Conservation (phyloP, 345 rosid genomes). For the Trapa incisa region DNA sequence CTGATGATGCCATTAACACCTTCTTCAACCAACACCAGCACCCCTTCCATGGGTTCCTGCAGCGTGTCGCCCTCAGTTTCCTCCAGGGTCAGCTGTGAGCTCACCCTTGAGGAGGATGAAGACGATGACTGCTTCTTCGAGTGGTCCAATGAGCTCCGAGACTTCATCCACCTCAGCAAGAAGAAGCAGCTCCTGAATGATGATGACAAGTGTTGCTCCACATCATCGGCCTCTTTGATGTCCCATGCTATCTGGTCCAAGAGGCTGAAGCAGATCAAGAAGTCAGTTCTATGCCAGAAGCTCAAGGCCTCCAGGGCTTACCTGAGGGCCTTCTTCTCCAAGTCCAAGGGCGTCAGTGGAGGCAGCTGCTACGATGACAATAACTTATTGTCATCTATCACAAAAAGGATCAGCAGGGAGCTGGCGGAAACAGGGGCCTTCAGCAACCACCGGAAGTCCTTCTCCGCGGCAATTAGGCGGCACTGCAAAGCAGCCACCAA, state of each 20-base stretch:
- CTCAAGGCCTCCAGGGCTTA: conserved; percentile 54
- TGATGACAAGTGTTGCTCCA: background rate
- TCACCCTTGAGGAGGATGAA: conserved; percentile 23
- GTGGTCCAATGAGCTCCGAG: conserved; percentile 40
- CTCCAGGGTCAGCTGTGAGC: conserved; percentile 43
- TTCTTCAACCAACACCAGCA: conserved; percentile 12
- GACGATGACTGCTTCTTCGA: conserved; percentile 35
- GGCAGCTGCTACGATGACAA: background rate
- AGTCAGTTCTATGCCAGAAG: conserved; percentile 44
- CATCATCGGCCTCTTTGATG: background rate
- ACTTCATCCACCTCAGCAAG: conserved; percentile 24
- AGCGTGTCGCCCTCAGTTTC: conserved; percentile 42
- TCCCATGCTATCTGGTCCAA: conserved; percentile 23
- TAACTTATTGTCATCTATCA: conserved; percentile 1
- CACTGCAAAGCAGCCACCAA: conserved; percentile 27
- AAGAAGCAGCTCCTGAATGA: background rate
- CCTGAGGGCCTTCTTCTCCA: conserved; percentile 47
- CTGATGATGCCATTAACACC: conserved; percentile 11
- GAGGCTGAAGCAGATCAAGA: conserved; percentile 46
- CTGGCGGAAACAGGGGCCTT: conserved; percentile 18
- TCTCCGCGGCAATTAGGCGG: conserved; percentile 66
- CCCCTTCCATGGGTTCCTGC: conserved; percentile 26
- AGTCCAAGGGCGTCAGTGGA: conserved; percentile 11
- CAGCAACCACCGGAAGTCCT: conserved; percentile 54
- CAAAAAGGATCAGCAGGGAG: conserved; percentile 19